Percentiles rank a stretch among this genome's conserved stretches.
Evolutionary conservation across 75 land plant genomes (phyloP).

Genomic region (Pinus taeda): DNA sequence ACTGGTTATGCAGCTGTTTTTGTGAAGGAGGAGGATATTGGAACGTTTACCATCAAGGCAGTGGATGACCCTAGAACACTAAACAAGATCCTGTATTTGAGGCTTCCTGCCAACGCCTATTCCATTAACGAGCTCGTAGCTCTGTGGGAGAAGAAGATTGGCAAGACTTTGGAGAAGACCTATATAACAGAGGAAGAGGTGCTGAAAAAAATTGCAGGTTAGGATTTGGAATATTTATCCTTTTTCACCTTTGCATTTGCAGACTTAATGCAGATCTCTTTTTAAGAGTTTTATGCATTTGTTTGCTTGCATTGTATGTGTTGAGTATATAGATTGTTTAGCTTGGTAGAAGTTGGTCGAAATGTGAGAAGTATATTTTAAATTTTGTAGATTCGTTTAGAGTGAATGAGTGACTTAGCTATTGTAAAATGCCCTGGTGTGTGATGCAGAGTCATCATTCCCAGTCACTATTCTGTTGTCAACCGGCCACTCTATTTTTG

Average conservation of each 20-base stretch:
- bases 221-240: too few relatives aligned
- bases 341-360: too few relatives aligned
- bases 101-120: neutral
- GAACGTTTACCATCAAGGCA: neutral
- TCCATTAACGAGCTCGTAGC: neutral
- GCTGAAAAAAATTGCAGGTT: neutral
- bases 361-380: too few relatives aligned
- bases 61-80: constrained; percentile 1
- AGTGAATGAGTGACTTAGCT: too few relatives aligned
- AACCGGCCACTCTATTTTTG: constrained; percentile 19
- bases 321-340: too few relatives aligned
- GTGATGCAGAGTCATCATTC: constrained; percentile 23
- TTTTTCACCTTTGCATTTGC: too few relatives aligned
- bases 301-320: too few relatives aligned
- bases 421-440: neutral
- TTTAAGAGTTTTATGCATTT: too few relatives aligned
- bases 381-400: too few relatives aligned
- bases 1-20: neutral
- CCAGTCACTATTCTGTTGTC: constrained; percentile 21
- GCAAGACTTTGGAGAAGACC: neutral
- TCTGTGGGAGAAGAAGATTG: neutral
- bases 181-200: neutral
- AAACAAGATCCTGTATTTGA: neutral
- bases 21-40: neutral
- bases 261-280: too few relatives aligned